These are phyloP conservation scores for Volvox carteri DNA, from an alignment of 163 green algal species.

Conservation along the genomic window DNA sequence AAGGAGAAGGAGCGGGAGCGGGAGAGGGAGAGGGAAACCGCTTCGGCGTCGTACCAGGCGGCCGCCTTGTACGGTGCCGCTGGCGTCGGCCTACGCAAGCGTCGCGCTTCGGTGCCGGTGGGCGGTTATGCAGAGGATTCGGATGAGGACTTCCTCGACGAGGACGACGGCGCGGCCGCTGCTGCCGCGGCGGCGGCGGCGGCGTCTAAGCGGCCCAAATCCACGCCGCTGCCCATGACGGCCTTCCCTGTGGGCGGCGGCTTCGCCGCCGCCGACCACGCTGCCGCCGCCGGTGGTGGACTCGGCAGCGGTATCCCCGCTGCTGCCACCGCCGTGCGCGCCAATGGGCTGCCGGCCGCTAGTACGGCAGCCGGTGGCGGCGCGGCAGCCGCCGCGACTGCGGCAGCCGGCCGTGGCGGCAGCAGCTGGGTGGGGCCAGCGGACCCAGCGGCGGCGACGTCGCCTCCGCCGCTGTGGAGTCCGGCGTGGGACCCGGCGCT, in stretches of 20 bases:
- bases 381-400: background rate
- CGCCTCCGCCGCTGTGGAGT: conserved; percentile 33
- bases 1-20: background rate
- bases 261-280: background rate
- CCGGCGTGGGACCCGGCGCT: conserved; percentile 41
- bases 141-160: conserved; percentile 23
- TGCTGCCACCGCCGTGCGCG: background rate
- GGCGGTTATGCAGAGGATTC: conserved; percentile 41
- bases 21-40: conserved; percentile 15
- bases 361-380: background rate
- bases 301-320: too few relatives aligned
- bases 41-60: background rate
- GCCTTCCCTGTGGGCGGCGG: background rate
- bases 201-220: conserved; percentile 33
- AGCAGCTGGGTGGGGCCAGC: conserved; percentile 36
- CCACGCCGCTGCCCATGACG: conserved; percentile 11
- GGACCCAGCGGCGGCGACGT: background rate
- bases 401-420: background rate
- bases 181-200: background rate
- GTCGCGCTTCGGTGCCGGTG: background rate
- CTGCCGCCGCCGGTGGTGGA: background rate
- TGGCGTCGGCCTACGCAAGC: conserved; percentile 16
- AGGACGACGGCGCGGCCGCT: background rate
- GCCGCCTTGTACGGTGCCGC: background rate
- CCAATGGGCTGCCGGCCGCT: background rate